These are phyloP conservation scores for Pestalotiopsis sp. DNA, from an alignment of 2,329 filamentous ascomycete species.

Conservation along the genomic window DNA sequence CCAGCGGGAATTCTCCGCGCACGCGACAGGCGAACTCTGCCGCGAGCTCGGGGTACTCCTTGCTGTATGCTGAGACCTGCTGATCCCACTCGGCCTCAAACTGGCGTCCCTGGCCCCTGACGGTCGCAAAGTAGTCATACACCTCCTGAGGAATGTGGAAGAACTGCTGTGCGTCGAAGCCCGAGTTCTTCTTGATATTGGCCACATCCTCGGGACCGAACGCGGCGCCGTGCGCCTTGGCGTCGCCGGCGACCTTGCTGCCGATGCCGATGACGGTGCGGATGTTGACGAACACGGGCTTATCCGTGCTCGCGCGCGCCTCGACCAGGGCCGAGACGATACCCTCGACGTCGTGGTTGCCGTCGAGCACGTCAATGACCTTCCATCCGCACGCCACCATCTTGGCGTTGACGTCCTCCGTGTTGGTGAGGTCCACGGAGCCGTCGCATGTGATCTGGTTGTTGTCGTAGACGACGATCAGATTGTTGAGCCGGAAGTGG, in stretches of 20 bases:
- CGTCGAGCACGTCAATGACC: conserved; percentile 53
- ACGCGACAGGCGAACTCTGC: conserved; percentile 49
- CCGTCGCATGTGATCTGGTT: conserved; percentile 61
- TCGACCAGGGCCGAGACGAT: conserved; percentile 47
- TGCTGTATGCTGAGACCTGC: conserved; percentile 43
- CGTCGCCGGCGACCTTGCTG: conserved; percentile 46
- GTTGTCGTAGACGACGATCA: conserved; percentile 59
- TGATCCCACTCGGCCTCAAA: conserved; percentile 51
- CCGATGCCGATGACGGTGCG: conserved; percentile 58
- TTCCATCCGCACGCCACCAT: conserved; percentile 57
- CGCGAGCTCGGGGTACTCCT: conserved; percentile 25
- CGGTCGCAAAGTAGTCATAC: conserved; percentile 53
- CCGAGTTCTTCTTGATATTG: conserved; percentile 53
- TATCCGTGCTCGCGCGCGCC: conserved; percentile 47
- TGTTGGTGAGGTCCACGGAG: conserved; percentile 50
- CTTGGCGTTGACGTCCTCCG: conserved; percentile 57
- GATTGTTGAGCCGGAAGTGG: conserved; percentile 52
- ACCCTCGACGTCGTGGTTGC: conserved; percentile 47
- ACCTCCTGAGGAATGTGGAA: conserved; percentile 49
- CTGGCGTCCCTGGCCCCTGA: conserved; percentile 45
- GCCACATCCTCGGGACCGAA: conserved; percentile 55
- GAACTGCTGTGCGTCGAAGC: conserved; percentile 49
- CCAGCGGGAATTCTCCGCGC: conserved; percentile 56
- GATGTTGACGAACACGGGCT: conserved; percentile 60
- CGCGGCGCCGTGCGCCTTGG: conserved; percentile 58